Conservation (phyloP, 345 rosid species). For the Trapa incisa region DNA sequence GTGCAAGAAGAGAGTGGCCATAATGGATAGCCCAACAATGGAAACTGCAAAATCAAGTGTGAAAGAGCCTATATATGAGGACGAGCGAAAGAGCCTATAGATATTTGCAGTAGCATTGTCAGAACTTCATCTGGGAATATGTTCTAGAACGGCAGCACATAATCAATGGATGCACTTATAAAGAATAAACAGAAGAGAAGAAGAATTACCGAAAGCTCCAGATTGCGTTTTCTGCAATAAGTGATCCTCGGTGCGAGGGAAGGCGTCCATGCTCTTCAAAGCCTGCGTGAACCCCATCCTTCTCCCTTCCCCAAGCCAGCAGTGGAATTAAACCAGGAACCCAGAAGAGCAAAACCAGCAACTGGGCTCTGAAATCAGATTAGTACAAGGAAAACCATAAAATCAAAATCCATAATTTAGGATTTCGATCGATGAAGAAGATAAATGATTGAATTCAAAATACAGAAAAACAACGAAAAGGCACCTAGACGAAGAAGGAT, state of each 20-base stretch:
- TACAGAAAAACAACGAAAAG: not conserved
- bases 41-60: conserved; percentile 46
- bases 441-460: not conserved
- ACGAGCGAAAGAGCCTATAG: not conserved
- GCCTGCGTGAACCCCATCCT: conserved; percentile 78
- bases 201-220: conserved; percentile 65
- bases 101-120: not conserved
- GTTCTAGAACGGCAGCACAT: not conserved
- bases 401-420: not conserved
- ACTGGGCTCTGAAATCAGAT: conserved; percentile 1
- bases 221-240: conserved; percentile 83
- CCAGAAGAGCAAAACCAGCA: not conserved
- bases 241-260: conserved; percentile 96
- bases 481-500: not conserved
- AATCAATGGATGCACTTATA: not conserved
- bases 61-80: not conserved
- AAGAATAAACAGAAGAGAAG: not conserved
- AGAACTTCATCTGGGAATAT: not conserved
- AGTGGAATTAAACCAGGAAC: not conserved
- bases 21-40: conserved; percentile 59
- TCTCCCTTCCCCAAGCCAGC: not conserved
- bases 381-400: not conserved
- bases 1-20: conserved; percentile 80
- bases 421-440: not conserved
- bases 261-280: conserved; percentile 75